Percentiles rank a stretch among this genome's conserved stretches.
phyloP scores from a whole-genome alignment of 805 yeast species.

The Ogataea chonburiensis region DNA sequence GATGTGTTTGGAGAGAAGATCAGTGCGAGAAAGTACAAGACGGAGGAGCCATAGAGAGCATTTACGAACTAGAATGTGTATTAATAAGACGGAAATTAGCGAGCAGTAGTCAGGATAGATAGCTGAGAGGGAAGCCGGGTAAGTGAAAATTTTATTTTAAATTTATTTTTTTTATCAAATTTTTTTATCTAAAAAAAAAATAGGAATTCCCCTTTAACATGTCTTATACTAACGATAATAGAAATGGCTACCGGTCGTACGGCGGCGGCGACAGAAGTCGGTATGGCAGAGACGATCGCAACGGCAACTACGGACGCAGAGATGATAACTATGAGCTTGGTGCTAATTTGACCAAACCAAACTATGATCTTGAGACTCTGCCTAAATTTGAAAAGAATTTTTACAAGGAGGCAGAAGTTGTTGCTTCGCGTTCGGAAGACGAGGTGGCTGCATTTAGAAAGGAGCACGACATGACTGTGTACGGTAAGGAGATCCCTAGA shows the following conservation, averaged over 20 bases:
- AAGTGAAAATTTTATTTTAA: constrained; percentile 11
- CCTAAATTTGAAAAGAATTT: constrained; percentile 95
- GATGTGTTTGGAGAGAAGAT: constrained; percentile 70
- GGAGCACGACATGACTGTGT: constrained; percentile 79
- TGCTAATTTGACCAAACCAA: constrained; percentile 62
- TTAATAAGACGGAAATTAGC: constrained; percentile 2
- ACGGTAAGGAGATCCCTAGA: constrained; percentile 86
- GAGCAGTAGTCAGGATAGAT: constrained; percentile 1
- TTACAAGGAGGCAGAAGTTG: constrained; percentile 81
- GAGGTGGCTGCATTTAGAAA: constrained; percentile 78
- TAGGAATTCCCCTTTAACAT: constrained; percentile 4
- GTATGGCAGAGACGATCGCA: constrained; percentile 37
- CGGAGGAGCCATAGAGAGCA: constrained; percentile 44
- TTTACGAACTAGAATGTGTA: constrained; percentile 5
- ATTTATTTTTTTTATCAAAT: constrained; percentile 8
- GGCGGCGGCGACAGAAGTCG: constrained; percentile 40
- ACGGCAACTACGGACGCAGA: constrained; percentile 33
- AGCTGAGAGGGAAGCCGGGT: constrained; percentile 5
- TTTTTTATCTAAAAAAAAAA: constrained; percentile 6
- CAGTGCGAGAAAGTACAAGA: constrained; percentile 51
- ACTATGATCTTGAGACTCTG: constrained; percentile 74
- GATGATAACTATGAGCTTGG: constrained; percentile 48
- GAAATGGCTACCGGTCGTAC: constrained; percentile 41
- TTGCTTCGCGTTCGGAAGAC: constrained; percentile 66
- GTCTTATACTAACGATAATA: constrained; percentile 15